A percentile compares a stretch with the other conserved stretches of the same genome.
phyloP scores from a whole-genome alignment of 805 yeast species.

The Ogataea neopini region DNA sequence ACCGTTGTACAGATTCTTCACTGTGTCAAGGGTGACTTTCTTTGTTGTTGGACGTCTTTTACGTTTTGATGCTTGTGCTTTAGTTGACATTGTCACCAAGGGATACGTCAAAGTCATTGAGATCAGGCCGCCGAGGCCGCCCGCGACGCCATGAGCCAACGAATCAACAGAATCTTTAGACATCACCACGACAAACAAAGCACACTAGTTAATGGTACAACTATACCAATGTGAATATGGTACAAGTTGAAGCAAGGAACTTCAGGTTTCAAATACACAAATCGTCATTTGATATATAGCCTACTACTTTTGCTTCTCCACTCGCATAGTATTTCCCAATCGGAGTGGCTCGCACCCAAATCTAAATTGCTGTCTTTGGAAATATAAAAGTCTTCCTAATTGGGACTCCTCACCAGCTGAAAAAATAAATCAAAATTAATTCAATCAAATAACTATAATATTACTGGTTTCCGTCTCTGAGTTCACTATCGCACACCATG shows the following conservation, averaged over 20 bases:
- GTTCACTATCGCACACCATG: no score
- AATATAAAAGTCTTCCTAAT: slow-evolving; percentile 1
- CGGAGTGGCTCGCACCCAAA: not conserved
- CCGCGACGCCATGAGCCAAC: slow-evolving; percentile 88
- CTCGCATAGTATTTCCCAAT: slow-evolving; percentile 10
- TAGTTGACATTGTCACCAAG: slow-evolving; percentile 78
- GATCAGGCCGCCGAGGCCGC: slow-evolving; percentile 90
- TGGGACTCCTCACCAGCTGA: not conserved
- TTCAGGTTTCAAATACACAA: no score
- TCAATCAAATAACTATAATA: no score
- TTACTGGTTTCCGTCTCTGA: no score
- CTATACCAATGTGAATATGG: no score
- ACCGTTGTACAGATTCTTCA: slow-evolving; percentile 76
- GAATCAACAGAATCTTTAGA: slow-evolving; percentile 38
- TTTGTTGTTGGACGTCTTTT: slow-evolving; percentile 17
- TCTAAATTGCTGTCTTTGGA: not conserved
- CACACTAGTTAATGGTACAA: no score
- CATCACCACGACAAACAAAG: slow-evolving; percentile 31
- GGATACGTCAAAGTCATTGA: slow-evolving; percentile 90
- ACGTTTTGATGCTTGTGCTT: slow-evolving; percentile 71
- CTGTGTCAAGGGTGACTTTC: slow-evolving; percentile 48
- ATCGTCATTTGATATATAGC: not conserved
- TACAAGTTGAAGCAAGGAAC: no score
- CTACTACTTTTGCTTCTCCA: not conserved
- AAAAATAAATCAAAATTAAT: not conserved